Evolutionary conservation across 345 rosid species (phyloP).

Genomic region (Eucalyptus viminalis): DNA sequence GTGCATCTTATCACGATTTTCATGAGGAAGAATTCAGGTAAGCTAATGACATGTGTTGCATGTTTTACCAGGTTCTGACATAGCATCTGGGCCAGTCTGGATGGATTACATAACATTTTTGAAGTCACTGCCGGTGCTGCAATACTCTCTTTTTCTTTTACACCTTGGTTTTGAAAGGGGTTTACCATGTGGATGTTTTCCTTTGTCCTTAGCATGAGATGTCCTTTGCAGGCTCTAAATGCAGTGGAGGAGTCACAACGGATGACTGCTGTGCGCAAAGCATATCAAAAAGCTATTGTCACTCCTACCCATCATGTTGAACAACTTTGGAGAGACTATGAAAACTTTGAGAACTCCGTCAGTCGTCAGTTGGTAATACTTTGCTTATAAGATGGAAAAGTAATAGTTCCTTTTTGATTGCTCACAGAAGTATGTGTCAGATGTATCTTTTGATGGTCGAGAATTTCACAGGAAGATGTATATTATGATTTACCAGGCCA

Average conservation of each 20-base stretch:
- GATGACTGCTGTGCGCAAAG: slow-evolving; percentile 71
- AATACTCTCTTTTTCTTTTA: slow-evolving; percentile 1
- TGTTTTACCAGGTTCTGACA: slow-evolving; percentile 66
- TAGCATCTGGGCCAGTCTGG: slow-evolving; percentile 93
- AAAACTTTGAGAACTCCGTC: slow-evolving; percentile 84
- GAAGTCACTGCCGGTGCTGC: slow-evolving; percentile 70
- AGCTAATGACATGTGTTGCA: neutral
- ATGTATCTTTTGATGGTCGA: neutral
- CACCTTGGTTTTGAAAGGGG: neutral
- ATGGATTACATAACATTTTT: slow-evolving; percentile 77
- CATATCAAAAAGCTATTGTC: slow-evolving; percentile 78
- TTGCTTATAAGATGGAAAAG: neutral
- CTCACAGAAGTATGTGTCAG: neutral
- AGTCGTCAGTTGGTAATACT: slow-evolving; percentile 81
- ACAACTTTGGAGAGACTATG: slow-evolving; percentile 96
- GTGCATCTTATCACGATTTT: neutral
- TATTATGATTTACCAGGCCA: slow-evolving; percentile 47
- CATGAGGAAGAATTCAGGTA: neutral
- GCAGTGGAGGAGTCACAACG: slow-evolving; percentile 73
- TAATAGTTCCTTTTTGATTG: neutral
- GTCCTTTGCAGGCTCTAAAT: slow-evolving; percentile 45
- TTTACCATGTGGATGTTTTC: neutral
- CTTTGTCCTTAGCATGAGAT: slow-evolving; percentile 2
- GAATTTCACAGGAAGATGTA: neutral
- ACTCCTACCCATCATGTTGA: slow-evolving; percentile 89